phyloP scores from a whole-genome alignment of 805 yeast species.

The Starmerella asiatica region DNA sequence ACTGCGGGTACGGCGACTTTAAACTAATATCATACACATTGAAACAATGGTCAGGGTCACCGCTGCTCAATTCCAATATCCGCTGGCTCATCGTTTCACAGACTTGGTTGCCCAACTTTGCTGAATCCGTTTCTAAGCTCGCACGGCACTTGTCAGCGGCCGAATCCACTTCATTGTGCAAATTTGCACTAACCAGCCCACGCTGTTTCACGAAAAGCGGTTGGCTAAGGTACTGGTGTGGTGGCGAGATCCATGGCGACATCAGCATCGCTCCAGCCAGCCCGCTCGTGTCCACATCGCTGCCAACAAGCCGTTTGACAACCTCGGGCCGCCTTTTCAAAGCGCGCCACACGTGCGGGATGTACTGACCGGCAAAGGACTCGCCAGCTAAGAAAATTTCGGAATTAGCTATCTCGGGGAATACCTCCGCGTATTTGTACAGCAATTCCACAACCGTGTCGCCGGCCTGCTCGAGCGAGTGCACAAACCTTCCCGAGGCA shows the following conservation, averaged over 20 bases:
- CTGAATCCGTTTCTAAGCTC: slow-evolving; percentile 11
- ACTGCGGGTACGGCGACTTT: slow-evolving; percentile 61
- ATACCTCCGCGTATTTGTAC: slow-evolving; percentile 48
- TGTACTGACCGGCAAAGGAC: slow-evolving; percentile 93
- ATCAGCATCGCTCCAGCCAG: slow-evolving; percentile 65
- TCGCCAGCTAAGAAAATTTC: slow-evolving; percentile 82
- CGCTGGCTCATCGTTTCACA: slow-evolving; percentile 32
- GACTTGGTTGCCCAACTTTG: slow-evolving; percentile 16
- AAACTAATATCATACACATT: slow-evolving; percentile 75
- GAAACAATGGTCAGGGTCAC: slow-evolving; percentile 36
- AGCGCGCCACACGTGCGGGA: slow-evolving; percentile 69
- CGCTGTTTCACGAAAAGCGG: slow-evolving; percentile 54
- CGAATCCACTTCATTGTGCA: slow-evolving; percentile 20
- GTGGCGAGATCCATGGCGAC: slow-evolving; percentile 91
- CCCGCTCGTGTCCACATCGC: not conserved
- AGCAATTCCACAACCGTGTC: slow-evolving; percentile 53
- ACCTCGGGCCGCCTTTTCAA: slow-evolving; percentile 32
- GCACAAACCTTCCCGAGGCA: slow-evolving; percentile 25
- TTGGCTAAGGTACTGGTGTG: slow-evolving; percentile 67
- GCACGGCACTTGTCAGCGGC: slow-evolving; percentile 22
- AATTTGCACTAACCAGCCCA: slow-evolving; percentile 35
- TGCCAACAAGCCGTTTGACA: slow-evolving; percentile 25
- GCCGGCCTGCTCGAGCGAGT: slow-evolving; percentile 36
- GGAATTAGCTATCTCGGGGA: slow-evolving; percentile 55
- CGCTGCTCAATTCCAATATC: not conserved